Evolutionary conservation across 1,284 basidiomycete species (phyloP), one percentile per base, ranked within the genome.

Genomic region (Cutaneotrichosporon curvatum): DNA sequence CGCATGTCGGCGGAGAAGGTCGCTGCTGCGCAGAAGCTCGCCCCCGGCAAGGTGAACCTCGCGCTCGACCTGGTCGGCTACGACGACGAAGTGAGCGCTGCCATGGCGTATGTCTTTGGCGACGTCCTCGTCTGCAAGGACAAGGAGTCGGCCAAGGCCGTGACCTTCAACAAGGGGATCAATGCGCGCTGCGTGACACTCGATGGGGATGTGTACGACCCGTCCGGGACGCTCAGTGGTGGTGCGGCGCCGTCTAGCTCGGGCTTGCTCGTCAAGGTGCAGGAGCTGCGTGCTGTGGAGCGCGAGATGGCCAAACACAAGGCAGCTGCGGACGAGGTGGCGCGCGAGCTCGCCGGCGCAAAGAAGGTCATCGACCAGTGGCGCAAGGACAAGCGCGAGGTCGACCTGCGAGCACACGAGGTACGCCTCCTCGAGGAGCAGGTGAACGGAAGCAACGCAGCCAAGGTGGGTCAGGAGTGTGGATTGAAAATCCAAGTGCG

Each of bases 141-240:
- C 63, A 82, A 91, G 4, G 82, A 84, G 23, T 80, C 90, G 0
- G 95, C 95, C 8, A 89, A 92, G 65, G 74, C 76, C 0, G 87
- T 96, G 34, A 96, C 95, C 0, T 98, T 96, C 74, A 74, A 81
- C 68, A 78, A 82, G 21, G 78, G 85, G 15, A 79, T 82, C 23
- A 74, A 78, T 14, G 81, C 85, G 52, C 84, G 84, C 49, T 91
- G 87, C 11, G 91, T 98, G 43, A 98, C 95, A 2, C 76, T 94
- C 16, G 84, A 91, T 21, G 95, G 95, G 15, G 95, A 98, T 62
- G 82, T 96, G 7, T 98, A 98, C 70, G 94, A 98, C 59, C 94
- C 95, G 0, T 86, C 85, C 4, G 95, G 95, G 4, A 94, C 87
- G 1, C 79, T 98, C 9, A 89, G 85, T 19, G 95, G 95, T 23